Conservation (phyloP, 805 yeast genomes). For the Sugiyamaella valdiviana region DNA sequence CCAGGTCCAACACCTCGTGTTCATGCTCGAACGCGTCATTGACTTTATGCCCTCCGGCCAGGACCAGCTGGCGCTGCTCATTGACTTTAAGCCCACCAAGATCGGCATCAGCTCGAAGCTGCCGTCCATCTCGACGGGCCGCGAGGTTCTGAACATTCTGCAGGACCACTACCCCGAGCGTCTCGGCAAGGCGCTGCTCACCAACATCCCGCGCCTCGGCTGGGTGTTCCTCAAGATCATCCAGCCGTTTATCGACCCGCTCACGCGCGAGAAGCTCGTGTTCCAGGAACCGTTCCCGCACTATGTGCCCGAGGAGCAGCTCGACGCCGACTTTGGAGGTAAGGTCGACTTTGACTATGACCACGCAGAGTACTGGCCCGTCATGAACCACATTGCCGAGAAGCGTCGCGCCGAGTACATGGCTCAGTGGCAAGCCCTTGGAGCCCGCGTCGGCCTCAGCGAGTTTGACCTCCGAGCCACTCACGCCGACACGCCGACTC, state of each 20-base stretch:
- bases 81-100: slow-evolving; percentile 79
- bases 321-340: slow-evolving; percentile 84
- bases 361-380: slow-evolving; percentile 76
- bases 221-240: slow-evolving; percentile 88
- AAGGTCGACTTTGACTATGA: slow-evolving; percentile 73
- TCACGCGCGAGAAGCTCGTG: slow-evolving; percentile 88
- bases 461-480: slow-evolving; percentile 63
- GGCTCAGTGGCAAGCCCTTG: slow-evolving; percentile 64
- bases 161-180: slow-evolving; percentile 98
- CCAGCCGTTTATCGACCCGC: slow-evolving; percentile 93
- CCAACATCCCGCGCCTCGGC: slow-evolving; percentile 90
- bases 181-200: slow-evolving; percentile 82
- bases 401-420: slow-evolving; percentile 57
- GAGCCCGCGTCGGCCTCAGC: slow-evolving; percentile 68
- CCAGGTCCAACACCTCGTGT: slow-evolving; percentile 95
- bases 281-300: slow-evolving; percentile 83
- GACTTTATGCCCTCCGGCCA: slow-evolving; percentile 96
- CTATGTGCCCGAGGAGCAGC: slow-evolving; percentile 74
- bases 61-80: slow-evolving; percentile 83
- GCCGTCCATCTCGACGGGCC: slow-evolving; percentile 85
- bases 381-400: slow-evolving; percentile 53
- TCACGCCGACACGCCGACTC: neutral
- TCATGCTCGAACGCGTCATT: slow-evolving; percentile 84
- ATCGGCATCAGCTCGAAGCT: slow-evolving; percentile 56
- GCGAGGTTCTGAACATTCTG: slow-evolving; percentile 85